These are phyloP conservation scores for Sedum album DNA, from an alignment of 164 flowering plant genomes.

Conservation along the genomic window DNA sequence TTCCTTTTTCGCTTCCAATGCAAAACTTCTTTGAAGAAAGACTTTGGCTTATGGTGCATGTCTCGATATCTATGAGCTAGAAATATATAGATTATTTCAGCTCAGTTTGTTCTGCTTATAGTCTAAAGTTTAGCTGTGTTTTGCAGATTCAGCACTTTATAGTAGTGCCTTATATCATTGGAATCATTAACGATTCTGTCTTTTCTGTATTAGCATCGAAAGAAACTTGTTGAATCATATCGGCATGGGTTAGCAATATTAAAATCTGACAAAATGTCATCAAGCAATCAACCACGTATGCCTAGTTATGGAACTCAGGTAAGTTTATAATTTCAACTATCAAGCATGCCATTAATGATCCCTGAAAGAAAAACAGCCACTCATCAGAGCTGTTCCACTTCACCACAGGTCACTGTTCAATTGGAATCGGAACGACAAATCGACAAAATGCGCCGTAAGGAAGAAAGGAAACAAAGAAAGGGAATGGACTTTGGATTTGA, in stretches of 20 bases:
- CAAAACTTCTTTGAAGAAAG: not conserved
- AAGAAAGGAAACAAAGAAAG: constrained; percentile 74
- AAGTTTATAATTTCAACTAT: not conserved
- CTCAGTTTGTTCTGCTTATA: not conserved
- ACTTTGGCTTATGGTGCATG: not conserved
- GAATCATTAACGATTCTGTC: not conserved
- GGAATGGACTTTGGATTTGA: constrained; percentile 62
- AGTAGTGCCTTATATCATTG: not conserved
- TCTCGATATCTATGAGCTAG: no score
- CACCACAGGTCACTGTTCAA: constrained; percentile 78
- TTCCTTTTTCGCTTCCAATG: not conserved
- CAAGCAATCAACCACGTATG: constrained; percentile 61
- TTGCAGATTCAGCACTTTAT: not conserved
- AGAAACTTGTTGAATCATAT: constrained; percentile 70
- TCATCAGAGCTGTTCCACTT: constrained; percentile 6
- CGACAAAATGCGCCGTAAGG: constrained; percentile 94
- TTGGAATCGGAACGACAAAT: constrained; percentile 75
- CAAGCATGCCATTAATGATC: not conserved
- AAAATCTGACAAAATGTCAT: constrained; percentile 58
- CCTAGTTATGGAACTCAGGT: constrained; percentile 99
- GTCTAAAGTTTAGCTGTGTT: not conserved
- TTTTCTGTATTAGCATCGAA: constrained; percentile 56
- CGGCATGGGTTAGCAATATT: constrained; percentile 55
- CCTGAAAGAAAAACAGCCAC: not conserved
- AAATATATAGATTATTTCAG: no score